Evolutionary conservation across 129 eudicot genomes (phyloP).

Genomic region (Saussurea involucrata): DNA sequence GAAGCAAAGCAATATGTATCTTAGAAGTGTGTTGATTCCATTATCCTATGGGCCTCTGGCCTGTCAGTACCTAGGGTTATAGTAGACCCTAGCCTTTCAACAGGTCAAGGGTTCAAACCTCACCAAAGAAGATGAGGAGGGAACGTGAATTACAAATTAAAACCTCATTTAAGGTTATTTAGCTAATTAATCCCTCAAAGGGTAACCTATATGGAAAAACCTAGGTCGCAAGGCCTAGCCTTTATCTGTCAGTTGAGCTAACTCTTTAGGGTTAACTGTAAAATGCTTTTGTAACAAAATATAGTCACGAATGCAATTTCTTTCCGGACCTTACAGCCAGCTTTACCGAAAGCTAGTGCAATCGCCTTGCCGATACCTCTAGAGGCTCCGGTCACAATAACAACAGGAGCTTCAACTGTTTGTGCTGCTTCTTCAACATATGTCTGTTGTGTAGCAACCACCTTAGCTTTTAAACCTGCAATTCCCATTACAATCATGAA

Average conservation of each 20-base stretch:
- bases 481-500: neutral
- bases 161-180: too few species aligned
- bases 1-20: neutral
- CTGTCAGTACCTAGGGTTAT: neutral
- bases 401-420: slow-evolving; percentile 74
- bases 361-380: slow-evolving; percentile 87
- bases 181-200: too few species aligned
- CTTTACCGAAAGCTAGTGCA: slow-evolving; percentile 70
- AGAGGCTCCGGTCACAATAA: slow-evolving; percentile 89
- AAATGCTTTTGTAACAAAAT: neutral
- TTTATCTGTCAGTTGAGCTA: neutral
- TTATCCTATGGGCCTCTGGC: neutral
- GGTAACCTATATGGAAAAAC: too few species aligned
- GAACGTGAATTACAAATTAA: neutral
- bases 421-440: slow-evolving; percentile 34
- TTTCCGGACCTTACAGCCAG: slow-evolving; percentile 73
- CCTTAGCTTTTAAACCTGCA: slow-evolving; percentile 66
- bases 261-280: too few species aligned
- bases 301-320: neutral
- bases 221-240: too few species aligned
- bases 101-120: neutral
- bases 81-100: neutral
- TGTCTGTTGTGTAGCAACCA: slow-evolving; percentile 41
- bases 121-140: neutral
- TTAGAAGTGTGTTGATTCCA: neutral